A percentile compares a stretch with the other conserved stretches of the same genome.
Evolutionary conservation across 352 stramenopile genomes (phyloP).

Genomic region (Poterioochromonas sp.): DNA sequence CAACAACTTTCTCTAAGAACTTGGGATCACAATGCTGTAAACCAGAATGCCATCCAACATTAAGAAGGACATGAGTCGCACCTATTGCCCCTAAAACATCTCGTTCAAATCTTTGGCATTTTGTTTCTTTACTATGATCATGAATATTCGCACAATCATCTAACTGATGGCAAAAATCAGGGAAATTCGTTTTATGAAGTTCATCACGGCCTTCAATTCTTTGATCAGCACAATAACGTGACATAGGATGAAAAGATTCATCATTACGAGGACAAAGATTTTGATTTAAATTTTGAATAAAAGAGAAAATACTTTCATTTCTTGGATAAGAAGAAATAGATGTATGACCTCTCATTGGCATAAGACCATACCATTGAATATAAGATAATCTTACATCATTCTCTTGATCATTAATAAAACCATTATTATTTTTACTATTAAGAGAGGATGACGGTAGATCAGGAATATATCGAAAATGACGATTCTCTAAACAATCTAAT

Average conservation of each 20-base stretch:
- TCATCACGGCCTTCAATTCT: too few species aligned
- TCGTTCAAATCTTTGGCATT: not conserved
- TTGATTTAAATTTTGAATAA: not conserved
- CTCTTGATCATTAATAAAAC: not conserved
- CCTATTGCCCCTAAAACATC: not conserved
- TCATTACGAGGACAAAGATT: not conserved
- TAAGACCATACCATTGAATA: not conserved
- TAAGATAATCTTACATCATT: not conserved
- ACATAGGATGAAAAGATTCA: not conserved
- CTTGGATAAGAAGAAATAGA: not conserved
- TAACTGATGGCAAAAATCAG: not conserved
- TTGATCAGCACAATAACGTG: not conserved
- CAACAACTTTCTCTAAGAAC: not conserved
- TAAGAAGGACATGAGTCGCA: not conserved
- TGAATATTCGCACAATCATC: not conserved
- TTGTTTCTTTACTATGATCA: not conserved
- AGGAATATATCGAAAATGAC: not conserved
- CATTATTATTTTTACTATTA: too few species aligned
- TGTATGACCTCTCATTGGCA: not conserved
- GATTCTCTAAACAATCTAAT: not conserved
- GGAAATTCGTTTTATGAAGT: not conserved
- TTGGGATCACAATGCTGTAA: not conserved
- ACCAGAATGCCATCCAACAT: not conserved
- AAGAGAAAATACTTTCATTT: not conserved
- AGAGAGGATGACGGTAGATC: too few species aligned